phyloP scores from a whole-genome alignment of 371 early-diverging fungal species.

The Dentiscutata heterogama region DNA sequence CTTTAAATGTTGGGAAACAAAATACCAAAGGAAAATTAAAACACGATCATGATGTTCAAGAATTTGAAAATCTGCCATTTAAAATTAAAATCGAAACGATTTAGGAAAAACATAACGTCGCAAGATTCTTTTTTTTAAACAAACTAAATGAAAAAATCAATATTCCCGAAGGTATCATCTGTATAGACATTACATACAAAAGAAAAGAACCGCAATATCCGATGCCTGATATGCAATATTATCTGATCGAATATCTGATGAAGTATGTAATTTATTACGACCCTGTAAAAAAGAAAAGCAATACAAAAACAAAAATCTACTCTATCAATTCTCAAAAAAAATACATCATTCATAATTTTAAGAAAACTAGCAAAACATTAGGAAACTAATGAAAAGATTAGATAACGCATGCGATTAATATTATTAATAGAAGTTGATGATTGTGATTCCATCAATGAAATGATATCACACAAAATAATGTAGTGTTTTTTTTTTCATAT shows the following conservation, averaged over 20 bases:
- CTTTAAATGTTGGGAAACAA: too few species aligned
- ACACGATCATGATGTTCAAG: background rate
- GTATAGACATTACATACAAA: background rate
- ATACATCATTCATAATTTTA: too few species aligned
- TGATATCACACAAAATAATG: too few species aligned
- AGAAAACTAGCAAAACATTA: too few species aligned
- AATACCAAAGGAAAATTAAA: background rate
- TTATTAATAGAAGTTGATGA: too few species aligned
- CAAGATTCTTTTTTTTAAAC: background rate
- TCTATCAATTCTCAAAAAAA: too few species aligned
- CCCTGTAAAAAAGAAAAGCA: background rate
- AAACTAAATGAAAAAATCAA: background rate
- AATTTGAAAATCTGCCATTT: background rate
- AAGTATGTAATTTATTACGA: background rate
- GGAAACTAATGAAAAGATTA: too few species aligned
- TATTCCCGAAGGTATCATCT: background rate
- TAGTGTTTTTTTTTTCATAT: too few species aligned
- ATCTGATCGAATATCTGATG: background rate
- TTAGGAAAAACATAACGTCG: background rate
- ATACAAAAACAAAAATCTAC: too few species aligned
- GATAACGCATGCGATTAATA: too few species aligned
- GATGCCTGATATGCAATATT: background rate
- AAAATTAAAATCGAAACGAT: background rate
- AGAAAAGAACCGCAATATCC: background rate
- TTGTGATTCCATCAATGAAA: too few species aligned